phyloP scores from a whole-genome alignment of 2,329 filamentous ascomycete genomes.

The Pyrenochaeta sp. region DNA sequence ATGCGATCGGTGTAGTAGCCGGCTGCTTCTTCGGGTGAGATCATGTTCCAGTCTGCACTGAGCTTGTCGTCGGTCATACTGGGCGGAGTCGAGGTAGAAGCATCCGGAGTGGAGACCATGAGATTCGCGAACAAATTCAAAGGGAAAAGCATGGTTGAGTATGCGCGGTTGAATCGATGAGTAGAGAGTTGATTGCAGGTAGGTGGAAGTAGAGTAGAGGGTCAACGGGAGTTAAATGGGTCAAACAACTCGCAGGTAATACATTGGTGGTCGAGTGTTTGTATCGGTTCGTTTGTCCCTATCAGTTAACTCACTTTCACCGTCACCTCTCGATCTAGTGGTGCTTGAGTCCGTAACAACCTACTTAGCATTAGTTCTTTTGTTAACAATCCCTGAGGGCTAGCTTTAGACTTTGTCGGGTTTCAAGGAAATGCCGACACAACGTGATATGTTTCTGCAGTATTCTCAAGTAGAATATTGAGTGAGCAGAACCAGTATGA shows the following conservation, averaged over 20 bases:
- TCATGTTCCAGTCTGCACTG: slow-evolving; percentile 1
- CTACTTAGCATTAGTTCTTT: too few species aligned
- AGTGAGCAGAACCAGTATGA: background rate
- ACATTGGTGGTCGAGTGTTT: background rate
- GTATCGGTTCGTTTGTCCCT: background rate
- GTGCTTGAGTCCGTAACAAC: too few species aligned
- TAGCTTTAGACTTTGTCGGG: too few species aligned
- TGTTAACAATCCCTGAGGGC: too few species aligned
- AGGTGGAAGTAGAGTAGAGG: background rate
- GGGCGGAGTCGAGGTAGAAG: background rate
- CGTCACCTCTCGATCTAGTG: background rate
- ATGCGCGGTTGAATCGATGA: background rate
- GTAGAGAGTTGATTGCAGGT: background rate
- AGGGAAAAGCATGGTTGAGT: background rate
- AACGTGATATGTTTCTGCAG: too few species aligned
- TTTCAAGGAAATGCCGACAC: too few species aligned
- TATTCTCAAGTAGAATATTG: background rate
- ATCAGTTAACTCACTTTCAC: background rate
- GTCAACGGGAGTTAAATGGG: background rate
- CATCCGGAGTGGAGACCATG: background rate
- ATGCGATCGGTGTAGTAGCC: slow-evolving; percentile 6
- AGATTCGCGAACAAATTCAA: background rate
- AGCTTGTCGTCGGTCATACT: background rate
- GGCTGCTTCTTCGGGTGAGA: slow-evolving; percentile 4
- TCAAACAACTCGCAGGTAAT: background rate